Evolutionary conservation across 192 early-diverging fungal genomes (phyloP).

Genomic region (Coemansia interrupta): DNA sequence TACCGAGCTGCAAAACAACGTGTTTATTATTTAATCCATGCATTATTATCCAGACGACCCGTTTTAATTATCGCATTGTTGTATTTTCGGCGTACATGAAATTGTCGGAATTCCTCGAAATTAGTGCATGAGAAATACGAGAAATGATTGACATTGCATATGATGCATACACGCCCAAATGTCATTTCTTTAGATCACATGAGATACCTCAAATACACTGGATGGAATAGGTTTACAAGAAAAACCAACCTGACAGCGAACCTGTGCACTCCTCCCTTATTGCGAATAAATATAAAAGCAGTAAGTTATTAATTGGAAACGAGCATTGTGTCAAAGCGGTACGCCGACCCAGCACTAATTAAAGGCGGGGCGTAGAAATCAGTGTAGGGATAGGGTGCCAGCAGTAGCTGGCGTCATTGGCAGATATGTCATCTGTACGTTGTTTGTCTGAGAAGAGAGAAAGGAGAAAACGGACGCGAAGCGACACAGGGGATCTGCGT

Average conservation of each 20-base stretch:
- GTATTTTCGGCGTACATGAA: background rate
- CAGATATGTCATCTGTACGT: background rate
- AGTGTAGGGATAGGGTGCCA: too few species aligned
- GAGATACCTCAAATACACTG: background rate
- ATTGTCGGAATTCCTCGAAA: slow-evolving; percentile 6
- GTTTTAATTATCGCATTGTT: slow-evolving; percentile 7
- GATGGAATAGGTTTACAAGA: too few species aligned
- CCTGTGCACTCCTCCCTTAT: too few species aligned
- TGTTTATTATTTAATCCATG: background rate
- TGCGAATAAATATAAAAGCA: background rate
- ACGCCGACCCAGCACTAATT: too few species aligned
- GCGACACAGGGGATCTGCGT: too few species aligned
- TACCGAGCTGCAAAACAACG: too few species aligned
- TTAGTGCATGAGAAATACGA: background rate
- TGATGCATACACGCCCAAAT: background rate
- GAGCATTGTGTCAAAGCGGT: too few species aligned
- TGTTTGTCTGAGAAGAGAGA: background rate
- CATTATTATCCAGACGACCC: slow-evolving; percentile 1
- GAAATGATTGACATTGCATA: slow-evolving; percentile 17
- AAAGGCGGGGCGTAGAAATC: too few species aligned
- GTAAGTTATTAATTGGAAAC: background rate
- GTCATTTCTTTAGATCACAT: slow-evolving; percentile 4
- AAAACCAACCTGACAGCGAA: too few species aligned
- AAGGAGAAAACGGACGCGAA: background rate
- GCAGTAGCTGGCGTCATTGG: too few species aligned